phyloP scores from a whole-genome alignment of 2,329 filamentous ascomycete species.

The Phialophora expanda region DNA sequence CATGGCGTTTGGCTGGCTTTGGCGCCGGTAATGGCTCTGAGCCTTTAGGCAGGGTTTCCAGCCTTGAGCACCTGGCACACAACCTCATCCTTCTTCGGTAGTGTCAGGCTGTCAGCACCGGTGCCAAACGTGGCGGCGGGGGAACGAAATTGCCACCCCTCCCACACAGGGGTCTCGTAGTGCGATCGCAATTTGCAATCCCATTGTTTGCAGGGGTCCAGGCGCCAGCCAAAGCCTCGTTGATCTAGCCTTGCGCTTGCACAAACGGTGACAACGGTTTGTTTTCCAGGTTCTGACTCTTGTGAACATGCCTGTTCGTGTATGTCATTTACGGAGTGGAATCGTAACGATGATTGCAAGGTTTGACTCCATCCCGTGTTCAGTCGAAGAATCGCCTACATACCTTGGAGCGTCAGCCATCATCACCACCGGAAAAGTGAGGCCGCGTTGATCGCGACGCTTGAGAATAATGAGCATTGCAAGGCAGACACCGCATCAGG shows the following conservation, averaged over 20 bases:
- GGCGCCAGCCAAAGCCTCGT: slow-evolving; percentile 17
- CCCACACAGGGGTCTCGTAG: slow-evolving; percentile 11
- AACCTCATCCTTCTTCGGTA: slow-evolving; percentile 7
- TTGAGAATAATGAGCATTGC: not conserved
- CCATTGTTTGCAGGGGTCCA: slow-evolving; percentile 20
- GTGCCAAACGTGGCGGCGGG: slow-evolving; percentile 23
- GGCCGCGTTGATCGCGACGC: not conserved
- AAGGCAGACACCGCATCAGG: not conserved
- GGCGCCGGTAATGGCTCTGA: not conserved
- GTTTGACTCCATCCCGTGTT: not conserved
- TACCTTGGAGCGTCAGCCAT: not conserved
- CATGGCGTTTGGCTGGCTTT: slow-evolving; percentile 6
- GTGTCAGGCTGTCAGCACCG: slow-evolving; percentile 13
- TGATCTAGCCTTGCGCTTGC: slow-evolving; percentile 15
- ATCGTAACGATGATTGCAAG: not conserved
- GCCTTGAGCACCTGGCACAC: slow-evolving; percentile 9
- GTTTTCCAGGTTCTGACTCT: not conserved
- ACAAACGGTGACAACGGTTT: not conserved
- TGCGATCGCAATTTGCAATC: slow-evolving; percentile 21
- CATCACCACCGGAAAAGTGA: not conserved
- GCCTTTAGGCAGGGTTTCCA: slow-evolving; percentile 7
- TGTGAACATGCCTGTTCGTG: not conserved
- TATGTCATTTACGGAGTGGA: not conserved
- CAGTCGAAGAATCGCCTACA: not conserved
- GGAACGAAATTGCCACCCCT: slow-evolving; percentile 20